These are phyloP conservation scores for Tetrahymena elliotti DNA, from an alignment of 73 alveolate species.

Conservation along the genomic window DNA sequence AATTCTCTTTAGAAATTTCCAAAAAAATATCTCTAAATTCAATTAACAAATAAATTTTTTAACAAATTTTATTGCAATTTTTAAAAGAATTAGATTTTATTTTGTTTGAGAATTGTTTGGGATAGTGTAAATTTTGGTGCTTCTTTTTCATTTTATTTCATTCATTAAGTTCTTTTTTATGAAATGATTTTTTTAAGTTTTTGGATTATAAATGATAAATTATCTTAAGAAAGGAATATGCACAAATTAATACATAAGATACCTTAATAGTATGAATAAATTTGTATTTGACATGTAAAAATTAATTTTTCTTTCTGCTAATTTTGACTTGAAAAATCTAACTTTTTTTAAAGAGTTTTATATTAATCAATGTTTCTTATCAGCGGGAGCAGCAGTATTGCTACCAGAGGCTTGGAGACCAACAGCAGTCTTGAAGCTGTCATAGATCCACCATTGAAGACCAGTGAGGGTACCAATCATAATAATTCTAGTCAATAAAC, in stretches of 20 bases:
- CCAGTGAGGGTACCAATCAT: conserved; percentile 88
- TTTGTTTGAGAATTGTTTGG: no score
- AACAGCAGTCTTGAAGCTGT: neutral
- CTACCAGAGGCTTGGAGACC: neutral
- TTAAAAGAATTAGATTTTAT: no score
- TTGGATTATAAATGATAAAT: neutral
- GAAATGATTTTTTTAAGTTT: neutral
- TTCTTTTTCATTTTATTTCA: no score
- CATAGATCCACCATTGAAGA: neutral
- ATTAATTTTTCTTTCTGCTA: neutral
- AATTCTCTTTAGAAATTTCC: neutral
- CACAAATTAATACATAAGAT: neutral
- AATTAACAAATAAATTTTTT: no score
- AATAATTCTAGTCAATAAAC: conserved; percentile 72
- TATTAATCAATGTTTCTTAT: neutral
- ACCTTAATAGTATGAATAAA: neutral
- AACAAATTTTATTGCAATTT: no score
- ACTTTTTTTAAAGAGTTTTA: neutral
- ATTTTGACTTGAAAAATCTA: neutral
- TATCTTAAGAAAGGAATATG: neutral
- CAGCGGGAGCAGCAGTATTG: neutral
- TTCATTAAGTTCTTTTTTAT: neutral
- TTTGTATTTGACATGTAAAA: neutral
- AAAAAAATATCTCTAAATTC: neutral
- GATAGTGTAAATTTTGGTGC: neutral